phyloP scores from a whole-genome alignment of 2,329 filamentous ascomycete genomes.

The Fusarium falciforme region DNA sequence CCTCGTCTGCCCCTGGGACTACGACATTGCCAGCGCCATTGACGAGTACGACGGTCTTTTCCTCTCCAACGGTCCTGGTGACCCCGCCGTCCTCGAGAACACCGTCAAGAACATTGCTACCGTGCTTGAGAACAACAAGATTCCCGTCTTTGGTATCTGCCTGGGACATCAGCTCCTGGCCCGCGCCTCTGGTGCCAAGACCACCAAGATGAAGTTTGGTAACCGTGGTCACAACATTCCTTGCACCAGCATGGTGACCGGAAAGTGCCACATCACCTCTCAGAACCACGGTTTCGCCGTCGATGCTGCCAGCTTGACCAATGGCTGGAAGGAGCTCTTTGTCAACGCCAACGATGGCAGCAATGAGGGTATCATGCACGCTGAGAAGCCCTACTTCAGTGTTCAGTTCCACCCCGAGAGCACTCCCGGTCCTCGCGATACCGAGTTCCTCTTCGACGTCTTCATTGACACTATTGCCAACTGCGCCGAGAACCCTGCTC shows the following conservation, averaged over 20 bases:
- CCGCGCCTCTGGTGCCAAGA: slow-evolving; percentile 85
- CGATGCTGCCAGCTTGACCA: slow-evolving; percentile 78
- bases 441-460: slow-evolving; percentile 96
- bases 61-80: slow-evolving; percentile 96
- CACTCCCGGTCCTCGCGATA: slow-evolving; percentile 93
- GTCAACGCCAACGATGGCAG: slow-evolving; percentile 98
- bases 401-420: slow-evolving; percentile 99
- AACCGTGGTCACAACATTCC: slow-evolving; percentile 99
- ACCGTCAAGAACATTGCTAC: slow-evolving; percentile 84
- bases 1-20: slow-evolving; percentile 94
- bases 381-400: slow-evolving; percentile 90
- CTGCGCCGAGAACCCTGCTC: slow-evolving; percentile 73
- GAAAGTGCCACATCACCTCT: slow-evolving; percentile 98
- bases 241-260: slow-evolving; percentile 94
- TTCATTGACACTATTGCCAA: slow-evolving; percentile 88
- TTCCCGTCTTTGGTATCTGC: slow-evolving; percentile 95
- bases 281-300: slow-evolving; percentile 99
- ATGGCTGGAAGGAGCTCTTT: slow-evolving; percentile 92
- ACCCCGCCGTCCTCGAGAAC: slow-evolving; percentile 84
- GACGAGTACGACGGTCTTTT: slow-evolving; percentile 96
- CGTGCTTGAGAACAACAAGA: slow-evolving; percentile 81
- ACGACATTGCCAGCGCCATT: slow-evolving; percentile 84
- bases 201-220: slow-evolving; percentile 98
- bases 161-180: slow-evolving; percentile 94
- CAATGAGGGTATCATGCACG: slow-evolving; percentile 96